Percentiles rank a stretch among this genome's conserved stretches.
phyloP scores from a whole-genome alignment of 1,284 basidiomycete genomes.

The Ustilago vetiveriae region DNA sequence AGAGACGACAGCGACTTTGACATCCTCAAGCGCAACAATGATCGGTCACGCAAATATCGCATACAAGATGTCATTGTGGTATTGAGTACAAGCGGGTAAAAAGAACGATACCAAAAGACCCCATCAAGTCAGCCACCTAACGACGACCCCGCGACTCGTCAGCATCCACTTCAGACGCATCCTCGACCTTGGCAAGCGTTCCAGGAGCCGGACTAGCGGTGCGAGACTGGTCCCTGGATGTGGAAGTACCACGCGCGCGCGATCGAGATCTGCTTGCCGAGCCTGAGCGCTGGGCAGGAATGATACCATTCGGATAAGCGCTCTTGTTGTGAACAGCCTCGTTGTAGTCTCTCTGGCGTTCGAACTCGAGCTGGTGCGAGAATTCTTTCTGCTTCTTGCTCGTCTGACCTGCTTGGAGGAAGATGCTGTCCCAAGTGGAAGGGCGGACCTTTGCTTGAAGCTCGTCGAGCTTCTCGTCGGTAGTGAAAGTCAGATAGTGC shows the following conservation, averaged over 20 bases:
- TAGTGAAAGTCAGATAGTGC: constrained; percentile 71
- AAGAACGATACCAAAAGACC: no score
- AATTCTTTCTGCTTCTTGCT: constrained; percentile 48
- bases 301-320: constrained; percentile 34
- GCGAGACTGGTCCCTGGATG: constrained; percentile 12
- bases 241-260: constrained; percentile 8
- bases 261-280: constrained; percentile 9
- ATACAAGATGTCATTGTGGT: no score
- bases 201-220: constrained; percentile 26
- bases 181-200: constrained; percentile 12
- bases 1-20: no score
- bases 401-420: constrained; percentile 40
- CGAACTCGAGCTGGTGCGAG: constrained; percentile 36
- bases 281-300: constrained; percentile 22
- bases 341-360: constrained; percentile 33
- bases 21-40: no score
- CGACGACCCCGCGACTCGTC: constrained; percentile 25
- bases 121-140: constrained; percentile 1
- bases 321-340: constrained; percentile 38
- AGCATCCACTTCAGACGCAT: not conserved
- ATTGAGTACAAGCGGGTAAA: no score
- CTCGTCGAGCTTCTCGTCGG: constrained; percentile 78
- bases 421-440: constrained; percentile 45
- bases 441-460: constrained; percentile 68
- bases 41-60: no score